Evolutionary conservation across 139 green algal species (phyloP).

Genomic region (Chlamydomonas schloesseri): DNA sequence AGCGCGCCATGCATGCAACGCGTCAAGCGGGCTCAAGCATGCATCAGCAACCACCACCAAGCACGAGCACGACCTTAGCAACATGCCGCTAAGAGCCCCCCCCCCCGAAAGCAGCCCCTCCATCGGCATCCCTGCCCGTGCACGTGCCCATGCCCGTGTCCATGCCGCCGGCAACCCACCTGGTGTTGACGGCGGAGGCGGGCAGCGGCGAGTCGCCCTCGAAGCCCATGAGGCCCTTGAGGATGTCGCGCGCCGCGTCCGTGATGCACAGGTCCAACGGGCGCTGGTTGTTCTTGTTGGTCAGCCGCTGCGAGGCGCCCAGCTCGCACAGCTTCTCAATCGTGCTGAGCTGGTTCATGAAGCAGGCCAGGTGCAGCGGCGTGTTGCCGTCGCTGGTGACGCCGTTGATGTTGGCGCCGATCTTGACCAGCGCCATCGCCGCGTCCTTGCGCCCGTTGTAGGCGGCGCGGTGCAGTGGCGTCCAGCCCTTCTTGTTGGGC

Average conservation of each 20-base stretch:
- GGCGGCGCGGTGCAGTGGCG: conserved; percentile 60
- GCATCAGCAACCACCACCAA: too few species aligned
- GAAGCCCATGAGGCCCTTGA: conserved; percentile 33
- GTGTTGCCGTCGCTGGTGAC: conserved; percentile 67
- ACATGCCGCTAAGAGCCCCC: too few species aligned
- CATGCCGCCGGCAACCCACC: too few species aligned
- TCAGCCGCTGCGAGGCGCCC: conserved; percentile 5
- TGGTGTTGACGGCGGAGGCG: background rate
- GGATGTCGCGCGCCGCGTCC: conserved; percentile 52
- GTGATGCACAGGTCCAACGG: conserved; percentile 56
- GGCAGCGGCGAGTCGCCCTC: background rate
- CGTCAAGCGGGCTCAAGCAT: too few species aligned
- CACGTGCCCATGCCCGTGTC: too few species aligned
- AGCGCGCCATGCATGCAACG: too few species aligned
- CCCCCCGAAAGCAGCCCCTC: too few species aligned
- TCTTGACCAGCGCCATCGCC: conserved; percentile 15
- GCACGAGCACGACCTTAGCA: too few species aligned
- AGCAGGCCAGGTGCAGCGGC: conserved; percentile 63
- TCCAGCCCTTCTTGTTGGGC: conserved; percentile 62
- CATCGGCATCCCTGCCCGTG: too few species aligned
- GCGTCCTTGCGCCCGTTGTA: conserved; percentile 63
- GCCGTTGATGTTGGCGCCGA: conserved; percentile 39
- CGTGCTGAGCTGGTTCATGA: conserved; percentile 58
- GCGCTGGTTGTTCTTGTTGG: conserved; percentile 40
- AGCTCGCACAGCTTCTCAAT: conserved; percentile 48